Evolutionary conservation across 148 eudicot species (phyloP).

Genomic region (Linanthus parryae): DNA sequence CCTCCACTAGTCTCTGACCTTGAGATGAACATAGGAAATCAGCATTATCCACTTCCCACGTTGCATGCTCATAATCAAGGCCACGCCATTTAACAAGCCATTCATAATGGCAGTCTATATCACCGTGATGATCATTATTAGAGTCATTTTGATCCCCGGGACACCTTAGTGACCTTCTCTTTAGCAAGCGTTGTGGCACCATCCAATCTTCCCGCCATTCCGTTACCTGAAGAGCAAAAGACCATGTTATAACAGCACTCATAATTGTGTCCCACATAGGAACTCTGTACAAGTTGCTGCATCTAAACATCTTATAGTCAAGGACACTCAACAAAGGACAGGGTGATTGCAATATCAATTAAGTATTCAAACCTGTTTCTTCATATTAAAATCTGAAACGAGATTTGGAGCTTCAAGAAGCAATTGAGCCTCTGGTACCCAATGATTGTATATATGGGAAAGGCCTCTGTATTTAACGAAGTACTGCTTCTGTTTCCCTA

Average conservation of each 20-base stretch:
- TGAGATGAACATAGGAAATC: constrained; percentile 21
- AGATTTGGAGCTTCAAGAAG: constrained; percentile 48
- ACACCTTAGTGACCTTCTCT: constrained; percentile 40
- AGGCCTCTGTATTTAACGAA: constrained; percentile 79
- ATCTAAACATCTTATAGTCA: background rate
- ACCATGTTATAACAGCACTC: too few relatives aligned
- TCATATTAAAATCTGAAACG: constrained; percentile 22
- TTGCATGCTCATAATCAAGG: constrained; percentile 56
- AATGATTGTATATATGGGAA: constrained; percentile 71
- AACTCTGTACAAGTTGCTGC: background rate
- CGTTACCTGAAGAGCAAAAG: constrained; percentile 23
- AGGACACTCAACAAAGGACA: background rate
- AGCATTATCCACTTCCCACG: constrained; percentile 63
- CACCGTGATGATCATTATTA: constrained; percentile 12
- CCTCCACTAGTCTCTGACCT: constrained; percentile 23
- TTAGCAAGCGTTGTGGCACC: constrained; percentile 57
- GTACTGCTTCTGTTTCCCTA: constrained; percentile 47
- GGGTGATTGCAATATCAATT: too few relatives aligned
- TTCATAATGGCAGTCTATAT: constrained; percentile 25
- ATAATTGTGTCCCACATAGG: too few relatives aligned
- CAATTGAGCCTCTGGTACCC: constrained; percentile 58
- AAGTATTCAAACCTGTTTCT: constrained; percentile 32
- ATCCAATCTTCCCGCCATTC: constrained; percentile 68
- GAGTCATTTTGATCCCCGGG: constrained; percentile 14
- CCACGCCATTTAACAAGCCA: constrained; percentile 91